Evolutionary conservation across 1,284 basidiomycete genomes (phyloP), one percentile per base, ranked within the genome.

Genomic region (Rhizoctonia solani): DNA sequence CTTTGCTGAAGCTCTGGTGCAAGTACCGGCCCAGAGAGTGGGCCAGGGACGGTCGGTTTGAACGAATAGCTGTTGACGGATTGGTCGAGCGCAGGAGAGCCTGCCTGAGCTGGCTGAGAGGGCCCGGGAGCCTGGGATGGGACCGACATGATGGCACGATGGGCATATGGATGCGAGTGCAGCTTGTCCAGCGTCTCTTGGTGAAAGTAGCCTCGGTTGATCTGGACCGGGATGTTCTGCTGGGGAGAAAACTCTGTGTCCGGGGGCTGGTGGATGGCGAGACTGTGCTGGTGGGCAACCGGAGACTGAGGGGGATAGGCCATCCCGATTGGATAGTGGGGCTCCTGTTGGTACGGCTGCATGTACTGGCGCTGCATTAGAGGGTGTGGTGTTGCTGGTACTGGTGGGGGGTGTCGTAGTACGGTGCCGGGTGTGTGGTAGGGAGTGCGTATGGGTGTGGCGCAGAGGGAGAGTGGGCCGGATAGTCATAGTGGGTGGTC

Each of bases 1-100:
- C 58, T 61, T 47, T 61, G 58, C 46, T 61, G 58, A 25, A 61
- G 46, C 34, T 50, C 58, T 13, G 58, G 58, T 1, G 58, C 58
- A 21, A 61, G 58, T 3, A 61, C 32, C 21, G 58, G 58, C 32
- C 44, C 58, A 21, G 46, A 50, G 4, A 61, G n/a, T 50, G 58
- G 58, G 1, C 58, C 58, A 11, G 58, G 58, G 16, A 61, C 58
- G 27, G 58, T 39, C 32, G 58, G 46, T 47, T 49, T 46, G 58
- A 61, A 61, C 23, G 58, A 19, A 25, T 61, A 61, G 23, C 14
- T n/a, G 56, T 59, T 46, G 29, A 44, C 44, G 2, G 46, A 27
- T 50, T 32, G 29, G 14, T 61, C 58, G 23, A 46, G 4, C 23
- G 56, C 27, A 13, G n/a, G 9, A 13, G 54, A 8, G n/a, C 46